Evolutionary conservation across 805 yeast species (phyloP).

Genomic region (Candida qinlingensis): DNA sequence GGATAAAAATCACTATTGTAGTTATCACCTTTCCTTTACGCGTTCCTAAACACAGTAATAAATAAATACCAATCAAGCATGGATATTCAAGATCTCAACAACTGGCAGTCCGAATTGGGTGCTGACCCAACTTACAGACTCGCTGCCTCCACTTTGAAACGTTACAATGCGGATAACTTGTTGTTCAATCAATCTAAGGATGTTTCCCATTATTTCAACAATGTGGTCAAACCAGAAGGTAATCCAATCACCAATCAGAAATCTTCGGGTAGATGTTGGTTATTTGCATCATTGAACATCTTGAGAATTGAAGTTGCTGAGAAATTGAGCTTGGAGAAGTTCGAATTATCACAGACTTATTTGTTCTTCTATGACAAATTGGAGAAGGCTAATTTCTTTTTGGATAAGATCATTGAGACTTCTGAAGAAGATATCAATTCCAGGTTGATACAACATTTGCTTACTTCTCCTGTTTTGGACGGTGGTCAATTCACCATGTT

Average conservation of each 20-base stretch:
- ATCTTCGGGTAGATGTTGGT: conserved; percentile 82
- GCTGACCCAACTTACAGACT: conserved; percentile 26
- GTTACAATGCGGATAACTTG: conserved; percentile 29
- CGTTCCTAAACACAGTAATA: not conserved
- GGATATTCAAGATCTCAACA: conserved; percentile 2
- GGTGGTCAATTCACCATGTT: conserved; percentile 92
- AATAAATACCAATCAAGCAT: conserved; percentile 3
- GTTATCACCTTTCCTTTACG: not conserved
- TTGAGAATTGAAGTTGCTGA: conserved; percentile 59
- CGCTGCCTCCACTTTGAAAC: conserved; percentile 32
- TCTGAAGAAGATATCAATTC: conserved; percentile 61
- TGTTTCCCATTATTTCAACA: conserved; percentile 20
- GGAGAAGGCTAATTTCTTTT: conserved; percentile 76
- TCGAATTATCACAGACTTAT: conserved; percentile 75
- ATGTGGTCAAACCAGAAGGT: conserved; percentile 39
- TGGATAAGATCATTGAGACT: conserved; percentile 72
- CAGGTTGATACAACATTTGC: conserved; percentile 60
- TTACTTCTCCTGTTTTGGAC: conserved; percentile 64
- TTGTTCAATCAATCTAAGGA: conserved; percentile 18
- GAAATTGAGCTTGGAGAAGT: conserved; percentile 56
- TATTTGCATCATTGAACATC: conserved; percentile 77
- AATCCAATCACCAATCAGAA: conserved; percentile 70
- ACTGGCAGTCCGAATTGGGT: conserved; percentile 23
- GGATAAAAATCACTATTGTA: not conserved
- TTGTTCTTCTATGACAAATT: conserved; percentile 81